A percentile compares a stretch with the other conserved stretches of the same genome.
These are phyloP conservation scores for Heterobasidion occidentale DNA, from an alignment of 1,284 basidiomycete genomes.

Conservation along the genomic window DNA sequence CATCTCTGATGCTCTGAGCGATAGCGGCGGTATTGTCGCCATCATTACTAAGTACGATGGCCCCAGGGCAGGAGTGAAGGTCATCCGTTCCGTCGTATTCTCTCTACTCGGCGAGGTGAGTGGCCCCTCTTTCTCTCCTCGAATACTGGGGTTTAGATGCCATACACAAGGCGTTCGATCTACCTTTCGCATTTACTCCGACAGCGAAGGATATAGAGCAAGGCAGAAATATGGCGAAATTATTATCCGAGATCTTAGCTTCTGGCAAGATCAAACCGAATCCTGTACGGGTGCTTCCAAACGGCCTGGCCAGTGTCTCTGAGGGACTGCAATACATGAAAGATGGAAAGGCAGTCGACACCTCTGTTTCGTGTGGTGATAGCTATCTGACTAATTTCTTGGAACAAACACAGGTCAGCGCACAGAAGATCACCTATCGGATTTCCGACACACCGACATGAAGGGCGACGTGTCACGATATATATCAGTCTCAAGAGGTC, in stretches of 20 bases:
- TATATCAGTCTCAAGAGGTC: neutral
- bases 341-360: constrained; percentile 2
- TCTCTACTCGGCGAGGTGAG: constrained; percentile 1
- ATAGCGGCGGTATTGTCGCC: constrained; percentile 3
- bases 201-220: neutral
- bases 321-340: constrained; percentile 1
- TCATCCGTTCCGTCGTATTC: neutral
- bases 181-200: neutral
- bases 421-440: constrained; percentile 7
- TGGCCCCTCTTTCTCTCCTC: neutral
- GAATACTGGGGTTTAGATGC: too few species aligned
- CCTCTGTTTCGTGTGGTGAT: too few species aligned
- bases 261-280: neutral
- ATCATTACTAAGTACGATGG: neutral
- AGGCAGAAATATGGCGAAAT: neutral
- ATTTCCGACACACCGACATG: constrained; percentile 6
- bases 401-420: constrained; percentile 1
- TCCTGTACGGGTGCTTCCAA: neutral
- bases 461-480: neutral
- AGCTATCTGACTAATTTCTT: too few species aligned
- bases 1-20: constrained; percentile 1
- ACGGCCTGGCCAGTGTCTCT: neutral
- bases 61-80: neutral
- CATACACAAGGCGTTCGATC: neutral
- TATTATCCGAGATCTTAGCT: neutral